Conservation (phyloP, 768 basidiomycete species). For the Panaeolus papilionaceus region DNA sequence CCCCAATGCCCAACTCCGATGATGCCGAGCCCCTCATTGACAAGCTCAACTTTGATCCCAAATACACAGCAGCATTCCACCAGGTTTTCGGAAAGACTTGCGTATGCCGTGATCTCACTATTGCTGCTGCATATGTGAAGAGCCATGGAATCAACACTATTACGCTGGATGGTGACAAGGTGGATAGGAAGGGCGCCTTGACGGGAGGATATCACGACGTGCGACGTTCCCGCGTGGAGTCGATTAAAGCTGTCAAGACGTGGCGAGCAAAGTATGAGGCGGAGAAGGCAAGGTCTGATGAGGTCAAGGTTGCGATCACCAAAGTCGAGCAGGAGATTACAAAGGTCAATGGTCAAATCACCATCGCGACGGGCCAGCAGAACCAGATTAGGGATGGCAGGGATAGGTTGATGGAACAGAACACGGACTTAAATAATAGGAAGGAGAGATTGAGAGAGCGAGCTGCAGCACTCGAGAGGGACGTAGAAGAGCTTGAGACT, state of each 20-base stretch:
- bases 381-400: slow-evolving; percentile 72
- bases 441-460: slow-evolving; percentile 71
- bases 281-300: slow-evolving; percentile 67
- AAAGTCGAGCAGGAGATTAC: slow-evolving; percentile 90
- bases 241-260: slow-evolving; percentile 73
- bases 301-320: slow-evolving; percentile 75
- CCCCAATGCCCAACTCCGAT: slow-evolving; percentile 68
- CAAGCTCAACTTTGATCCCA: slow-evolving; percentile 78
- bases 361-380: slow-evolving; percentile 72
- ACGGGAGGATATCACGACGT: slow-evolving; percentile 98
- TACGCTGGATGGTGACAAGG: slow-evolving; percentile 96
- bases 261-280: slow-evolving; percentile 78
- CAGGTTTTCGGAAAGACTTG: slow-evolving; percentile 99
- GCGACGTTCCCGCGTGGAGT: slow-evolving; percentile 88
- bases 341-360: slow-evolving; percentile 70
- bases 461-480: slow-evolving; percentile 66
- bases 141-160: slow-evolving; percentile 96
- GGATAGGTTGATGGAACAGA: slow-evolving; percentile 71
- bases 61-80: slow-evolving; percentile 84
- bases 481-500: slow-evolving; percentile 72
- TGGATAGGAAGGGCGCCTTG: slow-evolving; percentile 93
- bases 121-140: slow-evolving; percentile 94
- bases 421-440: slow-evolving; percentile 62
- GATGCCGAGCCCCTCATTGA: slow-evolving; percentile 84
- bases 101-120: slow-evolving; percentile 90